These are phyloP conservation scores for Gamarada debralockiae DNA, from an alignment of 495 filamentous ascomycete genomes.

Conservation along the genomic window DNA sequence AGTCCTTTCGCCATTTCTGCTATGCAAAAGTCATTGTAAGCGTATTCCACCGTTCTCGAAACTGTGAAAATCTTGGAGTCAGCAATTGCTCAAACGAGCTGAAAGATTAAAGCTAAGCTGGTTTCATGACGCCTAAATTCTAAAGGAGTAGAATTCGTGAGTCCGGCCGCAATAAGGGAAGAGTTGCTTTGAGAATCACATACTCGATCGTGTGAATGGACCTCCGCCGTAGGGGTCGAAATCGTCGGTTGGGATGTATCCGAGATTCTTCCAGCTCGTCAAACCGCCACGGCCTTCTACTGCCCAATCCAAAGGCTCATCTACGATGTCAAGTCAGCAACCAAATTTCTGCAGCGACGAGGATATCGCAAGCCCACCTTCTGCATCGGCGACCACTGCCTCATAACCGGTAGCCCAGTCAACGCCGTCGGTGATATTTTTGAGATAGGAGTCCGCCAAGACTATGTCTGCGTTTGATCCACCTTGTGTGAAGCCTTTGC, in stretches of 20 bases:
- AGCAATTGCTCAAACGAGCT: constrained; percentile 61
- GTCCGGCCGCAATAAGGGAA: too few relatives aligned
- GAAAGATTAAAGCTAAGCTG: constrained; percentile 17
- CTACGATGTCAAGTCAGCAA: background rate
- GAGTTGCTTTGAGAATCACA: too few relatives aligned
- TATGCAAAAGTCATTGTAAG: constrained; percentile 65
- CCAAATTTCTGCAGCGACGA: too few relatives aligned
- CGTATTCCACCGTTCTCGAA: constrained; percentile 64
- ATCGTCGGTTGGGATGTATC: constrained; percentile 68
- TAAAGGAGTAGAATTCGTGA: too few relatives aligned
- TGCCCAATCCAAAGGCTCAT: constrained; percentile 52
- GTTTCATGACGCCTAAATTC: too few relatives aligned
- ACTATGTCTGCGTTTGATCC: constrained; percentile 73
- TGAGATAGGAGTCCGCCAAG: constrained; percentile 71
- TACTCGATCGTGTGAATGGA: constrained; percentile 57
- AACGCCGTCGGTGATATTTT: constrained; percentile 57
- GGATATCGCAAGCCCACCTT: constrained; percentile 30
- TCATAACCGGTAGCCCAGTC: constrained; percentile 67
- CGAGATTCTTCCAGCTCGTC: constrained; percentile 54
- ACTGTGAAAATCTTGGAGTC: constrained; percentile 54
- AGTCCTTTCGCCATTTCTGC: constrained; percentile 57
- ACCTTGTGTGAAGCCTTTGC: constrained; percentile 58
- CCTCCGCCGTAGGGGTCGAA: constrained; percentile 66
- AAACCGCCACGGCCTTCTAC: constrained; percentile 65
- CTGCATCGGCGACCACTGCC: constrained; percentile 70